Base-by-base conservation (phyloP, 495 filamentous ascomycete species). In the Elasticomyces elasticus region DNA sequence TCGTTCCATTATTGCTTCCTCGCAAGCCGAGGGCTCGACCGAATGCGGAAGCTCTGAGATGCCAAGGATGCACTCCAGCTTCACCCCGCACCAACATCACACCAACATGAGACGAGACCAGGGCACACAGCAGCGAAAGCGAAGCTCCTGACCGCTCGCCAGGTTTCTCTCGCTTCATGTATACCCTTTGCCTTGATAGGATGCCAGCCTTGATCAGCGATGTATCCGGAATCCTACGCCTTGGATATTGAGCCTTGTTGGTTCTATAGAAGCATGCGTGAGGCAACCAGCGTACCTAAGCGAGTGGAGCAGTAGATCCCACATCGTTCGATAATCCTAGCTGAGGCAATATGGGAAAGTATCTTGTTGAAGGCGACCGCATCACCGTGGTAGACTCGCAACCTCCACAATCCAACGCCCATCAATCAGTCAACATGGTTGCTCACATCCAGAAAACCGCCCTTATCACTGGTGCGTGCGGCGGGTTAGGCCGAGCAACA, bases 401-500 rank as follows among this genome's bases (percentile, higher is more conserved):
- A 37, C n/a, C 44, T 48, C 13, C 25, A 25, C n/a, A n/a, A n/a
- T n/a, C n/a, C n/a, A n/a, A n/a, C n/a, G n/a, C n/a, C n/a, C n/a
- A n/a, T n/a, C n/a, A n/a, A n/a, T n/a, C 23, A 22, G 9, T 15
- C 11, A 24, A 4, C 2, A 31, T 20, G 51, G 7, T 19, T 10
- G 10, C 37, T 50, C 49, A 47, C 35, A 43, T 10, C 6, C n/a
- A 42, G 5, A 60, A 58, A 25, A 56, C 51, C 0, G 54, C 49
- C 26, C 38, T 67, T n/a, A 40, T 67, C 3, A 67, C 63, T 11
- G 62, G 62, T n/a, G 52, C 44, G 11, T 56, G 25, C 19, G 60
- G 63, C 26, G 64, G 64, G 12, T 49, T 67, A n/a, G 64, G 65
- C 19, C 52, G 55, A 25, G 59, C 58, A 0, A 66, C 65, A 35